Base-by-base conservation (phyloP, 441 rosid genomes). In the Populus hybrid region DNA sequence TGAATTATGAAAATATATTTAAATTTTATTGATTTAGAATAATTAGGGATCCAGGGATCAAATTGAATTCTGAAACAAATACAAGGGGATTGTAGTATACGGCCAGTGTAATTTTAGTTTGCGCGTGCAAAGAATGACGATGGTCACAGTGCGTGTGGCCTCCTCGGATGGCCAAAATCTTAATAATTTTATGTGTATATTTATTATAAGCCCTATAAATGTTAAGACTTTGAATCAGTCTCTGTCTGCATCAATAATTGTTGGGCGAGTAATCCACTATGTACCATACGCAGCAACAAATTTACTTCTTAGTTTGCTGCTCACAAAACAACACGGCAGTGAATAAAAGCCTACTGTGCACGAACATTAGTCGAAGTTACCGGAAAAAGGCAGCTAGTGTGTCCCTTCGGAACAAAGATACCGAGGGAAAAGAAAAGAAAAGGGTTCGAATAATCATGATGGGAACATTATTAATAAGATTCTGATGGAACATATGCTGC, bases 401-500 rank as follows among this genome's bases (percentile, higher is more conserved):
- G 65, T 46, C 71, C 75, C 76, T 50, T 57, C 12, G 24, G 20
- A 76, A 61, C 50, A 36, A 5, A 76, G n/a, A 54, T 69, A 10
- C 3, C 46, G 11, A 38, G 18, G 10, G 32, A 21, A 2, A 14
- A 38, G 50, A 72, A 26, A 26, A 26, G 26, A 35, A 70, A 42
- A 20, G 28, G 24, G 1, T 61, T 61, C 75, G 32, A 23, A 74
- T 28, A 66, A 75, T 69, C 67, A 61, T 59, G 38, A 6, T 36
- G 34, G 16, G 8, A 23, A 74, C 30, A 69, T 66, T 70, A 79
- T 73, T 35, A 73, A 72, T 35, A 73, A 72, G 76, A 83, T 80
- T 84, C 86, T 65, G 18, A 77, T 69, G 75, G 88, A 86, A 88
- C 81, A 86, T 79, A 83, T 84, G 82, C 84, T 76, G 80, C 79